These are phyloP conservation scores for Cadophora sp. DNA, from an alignment of 2,329 filamentous ascomycete genomes.

Conservation along the genomic window DNA sequence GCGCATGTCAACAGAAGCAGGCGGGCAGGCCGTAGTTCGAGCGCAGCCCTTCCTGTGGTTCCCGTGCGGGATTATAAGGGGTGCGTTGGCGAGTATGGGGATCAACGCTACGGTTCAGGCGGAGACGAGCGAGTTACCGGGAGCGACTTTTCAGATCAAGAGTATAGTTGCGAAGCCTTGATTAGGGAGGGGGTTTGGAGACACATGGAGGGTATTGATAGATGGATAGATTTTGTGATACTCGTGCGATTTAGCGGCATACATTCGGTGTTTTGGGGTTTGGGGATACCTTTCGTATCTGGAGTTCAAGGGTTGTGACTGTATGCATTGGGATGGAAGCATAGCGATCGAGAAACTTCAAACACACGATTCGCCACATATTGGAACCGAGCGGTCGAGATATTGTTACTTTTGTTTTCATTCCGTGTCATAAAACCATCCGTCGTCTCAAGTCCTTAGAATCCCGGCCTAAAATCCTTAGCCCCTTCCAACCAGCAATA, in stretches of 20 bases:
- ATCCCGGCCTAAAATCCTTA: background rate
- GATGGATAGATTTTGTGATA: slow-evolving; percentile 1
- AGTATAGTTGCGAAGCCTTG: slow-evolving; percentile 72
- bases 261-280: slow-evolving; percentile 29
- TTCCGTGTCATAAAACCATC: slow-evolving; percentile 13
- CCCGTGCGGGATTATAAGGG: slow-evolving; percentile 89
- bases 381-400: slow-evolving; percentile 4
- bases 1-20: slow-evolving; percentile 84
- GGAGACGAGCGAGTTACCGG: slow-evolving; percentile 85
- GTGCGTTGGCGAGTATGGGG: slow-evolving; percentile 89
- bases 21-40: slow-evolving; percentile 73
- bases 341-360: slow-evolving; percentile 3
- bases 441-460: background rate
- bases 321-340: background rate
- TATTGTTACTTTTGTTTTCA: slow-evolving; percentile 9
- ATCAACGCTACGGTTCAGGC: slow-evolving; percentile 92
- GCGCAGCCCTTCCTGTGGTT: slow-evolving; percentile 94
- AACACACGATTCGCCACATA: slow-evolving; percentile 5
- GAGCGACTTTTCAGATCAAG: slow-evolving; percentile 95
- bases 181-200: background rate
- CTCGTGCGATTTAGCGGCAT: slow-evolving; percentile 43
- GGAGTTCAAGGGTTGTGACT: slow-evolving; percentile 13
- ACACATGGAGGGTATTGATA: background rate
- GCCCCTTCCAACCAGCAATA: slow-evolving; percentile 3
- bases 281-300: slow-evolving; percentile 3